A percentile compares a stretch with the other conserved stretches of the same genome.
Conservation (phyloP, 176 grass and related monocot genomes). For the Ampelocalamus luodianensis region DNA sequence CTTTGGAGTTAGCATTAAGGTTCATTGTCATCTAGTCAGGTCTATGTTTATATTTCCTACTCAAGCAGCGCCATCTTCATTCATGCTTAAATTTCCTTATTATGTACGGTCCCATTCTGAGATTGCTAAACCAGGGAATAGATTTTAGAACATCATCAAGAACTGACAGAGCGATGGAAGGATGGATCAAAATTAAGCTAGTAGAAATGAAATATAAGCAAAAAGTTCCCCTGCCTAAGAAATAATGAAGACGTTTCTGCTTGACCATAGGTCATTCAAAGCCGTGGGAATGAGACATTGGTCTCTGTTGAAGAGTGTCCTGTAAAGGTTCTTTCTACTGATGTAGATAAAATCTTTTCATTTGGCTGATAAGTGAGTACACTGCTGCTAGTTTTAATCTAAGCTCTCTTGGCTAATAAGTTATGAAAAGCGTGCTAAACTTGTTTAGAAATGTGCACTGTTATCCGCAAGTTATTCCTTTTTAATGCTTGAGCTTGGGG, state of each 20-base stretch:
- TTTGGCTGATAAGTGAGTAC: neutral
- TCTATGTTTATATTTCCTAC: conserved; percentile 4
- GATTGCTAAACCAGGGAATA: conserved; percentile 1
- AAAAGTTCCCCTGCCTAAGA: neutral
- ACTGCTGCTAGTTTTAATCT: conserved; percentile 17
- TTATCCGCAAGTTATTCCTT: conserved; percentile 22
- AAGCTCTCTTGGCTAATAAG: neutral
- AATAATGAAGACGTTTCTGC: neutral
- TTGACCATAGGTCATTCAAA: conserved; percentile 1
- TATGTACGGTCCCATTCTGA: neutral
- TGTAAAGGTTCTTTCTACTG: conserved; percentile 7
- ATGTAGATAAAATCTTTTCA: conserved; percentile 6
- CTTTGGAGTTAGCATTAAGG: conserved; percentile 22
- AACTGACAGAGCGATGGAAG: conserved; percentile 2
- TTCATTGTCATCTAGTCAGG: neutral
- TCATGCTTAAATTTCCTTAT: conserved; percentile 24
- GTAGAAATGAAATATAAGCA: conserved; percentile 7
- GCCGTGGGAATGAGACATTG: neutral
- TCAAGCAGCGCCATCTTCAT: neutral
- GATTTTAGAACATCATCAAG: conserved; percentile 10
- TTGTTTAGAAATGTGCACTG: neutral
- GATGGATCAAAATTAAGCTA: conserved; percentile 18
- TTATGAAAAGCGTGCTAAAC: neutral
- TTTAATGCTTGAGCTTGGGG: conserved; percentile 2
- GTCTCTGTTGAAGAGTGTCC: neutral